phyloP scores from a whole-genome alignment of 768 basidiomycete genomes.

The Boletus coccyginus region DNA sequence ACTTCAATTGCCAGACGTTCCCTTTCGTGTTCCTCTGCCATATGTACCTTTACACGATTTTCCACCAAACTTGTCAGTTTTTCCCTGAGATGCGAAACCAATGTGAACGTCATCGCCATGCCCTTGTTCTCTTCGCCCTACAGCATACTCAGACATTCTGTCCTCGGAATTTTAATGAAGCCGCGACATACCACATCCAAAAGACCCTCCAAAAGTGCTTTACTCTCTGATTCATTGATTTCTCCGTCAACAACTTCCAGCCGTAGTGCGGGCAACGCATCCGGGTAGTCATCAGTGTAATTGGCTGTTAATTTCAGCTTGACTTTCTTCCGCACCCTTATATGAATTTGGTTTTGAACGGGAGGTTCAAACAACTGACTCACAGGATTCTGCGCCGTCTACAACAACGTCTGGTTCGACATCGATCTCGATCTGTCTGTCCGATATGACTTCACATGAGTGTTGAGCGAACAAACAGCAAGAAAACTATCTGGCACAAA shows the following conservation, averaged over 20 bases:
- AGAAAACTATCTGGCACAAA: constrained; percentile 50
- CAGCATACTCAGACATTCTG: not conserved
- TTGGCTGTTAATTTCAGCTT: constrained; percentile 67
- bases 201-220: constrained; percentile 54
- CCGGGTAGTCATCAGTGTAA: constrained; percentile 84
- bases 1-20: constrained; percentile 79
- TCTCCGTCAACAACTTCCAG: constrained; percentile 65
- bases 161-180: not conserved
- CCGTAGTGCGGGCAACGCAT: constrained; percentile 70
- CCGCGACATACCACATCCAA: constrained; percentile 49
- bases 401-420: constrained; percentile 82
- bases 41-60: constrained; percentile 51
- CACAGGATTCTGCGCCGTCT: constrained; percentile 58
- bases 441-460: constrained; percentile 74
- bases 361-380: constrained; percentile 19
- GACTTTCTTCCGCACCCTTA: constrained; percentile 49
- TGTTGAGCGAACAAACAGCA: constrained; percentile 42
- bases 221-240: constrained; percentile 55
- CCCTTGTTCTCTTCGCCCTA: constrained; percentile 85
- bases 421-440: constrained; percentile 76
- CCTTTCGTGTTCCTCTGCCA: constrained; percentile 66
- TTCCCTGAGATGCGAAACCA: constrained; percentile 84
- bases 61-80: constrained; percentile 63
- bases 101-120: constrained; percentile 98
- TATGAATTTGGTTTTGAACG: constrained; percentile 9